Evolutionary conservation across 495 filamentous ascomycete species (phyloP), one percentile per base, ranked within the genome.

Genomic region (Amphirosellinia nigrospora): DNA sequence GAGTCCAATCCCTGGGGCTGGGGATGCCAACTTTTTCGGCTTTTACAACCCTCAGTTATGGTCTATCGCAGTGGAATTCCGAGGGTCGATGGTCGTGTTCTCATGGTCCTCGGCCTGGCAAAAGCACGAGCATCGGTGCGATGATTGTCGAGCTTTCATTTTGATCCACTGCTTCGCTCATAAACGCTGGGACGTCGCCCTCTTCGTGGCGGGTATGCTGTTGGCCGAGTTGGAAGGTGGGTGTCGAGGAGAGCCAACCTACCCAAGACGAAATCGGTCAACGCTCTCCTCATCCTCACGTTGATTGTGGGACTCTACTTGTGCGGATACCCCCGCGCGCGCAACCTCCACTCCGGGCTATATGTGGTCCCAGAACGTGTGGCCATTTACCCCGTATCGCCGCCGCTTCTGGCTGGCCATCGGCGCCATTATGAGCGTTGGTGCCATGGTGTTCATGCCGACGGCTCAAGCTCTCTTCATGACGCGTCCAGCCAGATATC

Each of bases 21-120:
- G 75, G 75, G 36, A 68, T 13, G 38, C 68, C 5, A 62, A 75
- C 13, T 73, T 78, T 59, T 73, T 66, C 28, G 74, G 76, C 16
- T 76, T 76, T 58, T 82, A 83, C 66, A 81, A 82, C 55, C 68
- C 70, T 8, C 85, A 86, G 59, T 73, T 86, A 15, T 87, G 85
- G 85, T 87, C 85, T 15, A 85, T 87, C 50, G 81, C 82, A 0
- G 68, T 82, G 28, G 85, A 87, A 64, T 83, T 86, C 61, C 79
- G 84, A 8, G 81, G 81, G 7, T 85, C 83, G 0, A 79, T 85
- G 68, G 75, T 85, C 7, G 74, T 87, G 5, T 86, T 58, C 76
- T 85, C 1, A 71, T 82, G 4, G 71, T 83, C 5, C 55, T 83
- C 9, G 78, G 71, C 8, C 64, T 83, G 34, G 73, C 80, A 8